These are phyloP conservation scores for Clavispora phyllophila DNA, from an alignment of 805 yeast genomes.

Conservation along the genomic window DNA sequence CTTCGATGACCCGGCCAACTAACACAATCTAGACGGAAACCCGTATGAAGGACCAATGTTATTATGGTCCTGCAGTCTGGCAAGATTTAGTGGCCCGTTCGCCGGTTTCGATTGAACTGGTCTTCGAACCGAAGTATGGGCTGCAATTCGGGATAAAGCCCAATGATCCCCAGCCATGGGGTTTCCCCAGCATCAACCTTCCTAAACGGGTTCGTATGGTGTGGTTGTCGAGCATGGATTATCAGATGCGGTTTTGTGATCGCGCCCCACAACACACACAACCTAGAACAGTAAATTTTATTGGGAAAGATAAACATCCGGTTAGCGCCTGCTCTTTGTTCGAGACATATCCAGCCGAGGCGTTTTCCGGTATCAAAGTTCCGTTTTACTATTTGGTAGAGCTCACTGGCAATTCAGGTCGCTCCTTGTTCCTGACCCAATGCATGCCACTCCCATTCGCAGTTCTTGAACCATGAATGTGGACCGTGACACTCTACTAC, in stretches of 20 bases:
- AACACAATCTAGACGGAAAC: no score
- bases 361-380: no score
- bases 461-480: constrained; percentile 5
- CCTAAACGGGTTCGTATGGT: no score
- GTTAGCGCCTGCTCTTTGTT: neutral
- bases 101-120: no score
- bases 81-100: no score
- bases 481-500: constrained; percentile 6
- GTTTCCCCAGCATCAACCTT: no score
- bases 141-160: no score
- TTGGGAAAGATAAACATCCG: neutral
- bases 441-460: neutral
- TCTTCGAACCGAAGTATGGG: no score
- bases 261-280: constrained; percentile 1
- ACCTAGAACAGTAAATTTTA: neutral
- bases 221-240: neutral
- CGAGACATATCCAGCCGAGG: neutral
- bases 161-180: no score
- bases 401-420: neutral
- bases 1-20: no score
- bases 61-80: no score
- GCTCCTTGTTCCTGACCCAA: neutral
- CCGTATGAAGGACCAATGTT: no score
- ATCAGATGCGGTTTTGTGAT: neutral
- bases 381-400: neutral